Base-by-base conservation (phyloP, 352 stramenopile species). In the Globisporangium apiculatum region DNA sequence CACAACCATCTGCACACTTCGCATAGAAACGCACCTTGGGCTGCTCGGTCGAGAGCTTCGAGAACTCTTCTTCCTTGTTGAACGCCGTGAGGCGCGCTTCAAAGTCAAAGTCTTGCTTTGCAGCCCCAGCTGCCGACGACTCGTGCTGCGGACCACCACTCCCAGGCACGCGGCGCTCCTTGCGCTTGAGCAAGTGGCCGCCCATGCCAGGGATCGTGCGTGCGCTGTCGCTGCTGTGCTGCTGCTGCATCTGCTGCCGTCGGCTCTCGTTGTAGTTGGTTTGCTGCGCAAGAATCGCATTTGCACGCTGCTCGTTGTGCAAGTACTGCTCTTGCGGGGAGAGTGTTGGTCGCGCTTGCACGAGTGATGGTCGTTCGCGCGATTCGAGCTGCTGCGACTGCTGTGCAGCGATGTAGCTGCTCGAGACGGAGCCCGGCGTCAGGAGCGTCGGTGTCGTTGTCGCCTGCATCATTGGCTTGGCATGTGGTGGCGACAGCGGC, bases 201-300 rank as follows among this genome's bases (percentile, higher is more conserved):
- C 83, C 83, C 83, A 92, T 92, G n/a, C 83, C 83, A 4, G 83
- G 82, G 48, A 90, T 92, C 45, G 82, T 92, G 14, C 82, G 64
- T 1, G 64, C 55, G 14, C 55, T 70, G 40, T 66, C 65, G 7
- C 51, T 52, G 11, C 48, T 45, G 46, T 46, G 56, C 6, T 54
- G n/a, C 11, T 45, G 24, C 60, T 60, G 51, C 50, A 60, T 35
- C 36, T 65, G 62, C 24, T 62, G 51, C 48, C 55, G 41, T 58
- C 60, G 48, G 35, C 36, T 62, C 35, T 52, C 55, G 43, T 53
- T 66, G 60, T 57, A 66, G 54, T 64, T 64, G 15, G 35, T 58
- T 31, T 65, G 53, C 47, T 56, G 58, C 36, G 51, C 48, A 35
- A 63, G 37, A 41, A 64, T 64, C 37, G 51, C 58, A 31, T 65